Evolutionary conservation across 768 basidiomycete genomes (phyloP).

Genomic region (Amanita exitialis): DNA sequence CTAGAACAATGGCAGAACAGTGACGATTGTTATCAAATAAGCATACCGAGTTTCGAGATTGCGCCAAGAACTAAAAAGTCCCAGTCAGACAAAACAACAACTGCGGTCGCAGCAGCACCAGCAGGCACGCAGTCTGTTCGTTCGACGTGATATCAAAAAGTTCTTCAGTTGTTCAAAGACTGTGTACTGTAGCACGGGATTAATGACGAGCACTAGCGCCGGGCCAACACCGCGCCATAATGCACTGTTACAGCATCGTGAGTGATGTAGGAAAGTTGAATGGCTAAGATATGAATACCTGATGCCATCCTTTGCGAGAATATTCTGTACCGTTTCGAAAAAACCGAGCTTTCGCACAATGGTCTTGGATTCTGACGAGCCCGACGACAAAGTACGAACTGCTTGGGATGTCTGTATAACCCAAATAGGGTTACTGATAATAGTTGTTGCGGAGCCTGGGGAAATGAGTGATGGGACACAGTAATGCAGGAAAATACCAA

Average conservation of each 20-base stretch:
- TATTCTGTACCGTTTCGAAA: constrained; percentile 54
- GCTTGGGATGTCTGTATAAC: constrained; percentile 90
- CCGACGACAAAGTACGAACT: constrained; percentile 42
- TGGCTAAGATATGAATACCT: constrained; percentile 17
- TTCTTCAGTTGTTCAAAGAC: constrained; percentile 96
- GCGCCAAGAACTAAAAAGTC: constrained; percentile 97
- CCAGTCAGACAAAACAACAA: constrained; percentile 59
- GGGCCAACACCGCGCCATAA: constrained; percentile 93
- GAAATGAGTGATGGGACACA: constrained; percentile 1
- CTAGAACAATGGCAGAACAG: constrained; percentile 15
- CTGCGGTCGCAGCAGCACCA: constrained; percentile 30
- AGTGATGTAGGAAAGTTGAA: background rate
- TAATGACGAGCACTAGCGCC: constrained; percentile 86
- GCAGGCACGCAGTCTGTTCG: constrained; percentile 38
- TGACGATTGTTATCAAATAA: background rate
- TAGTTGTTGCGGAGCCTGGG: constrained; percentile 79
- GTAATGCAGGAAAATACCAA: constrained; percentile 1
- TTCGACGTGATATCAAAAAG: constrained; percentile 53
- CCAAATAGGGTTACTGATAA: constrained; percentile 94
- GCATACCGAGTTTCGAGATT: constrained; percentile 74
- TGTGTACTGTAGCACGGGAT: constrained; percentile 93
- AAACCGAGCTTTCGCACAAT: constrained; percentile 46
- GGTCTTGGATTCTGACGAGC: constrained; percentile 18
- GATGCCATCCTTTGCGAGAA: constrained; percentile 64
- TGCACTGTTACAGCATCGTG: constrained; percentile 25